Base-by-base conservation (phyloP, 352 stramenopile species). In the Globisporangium canariense region DNA sequence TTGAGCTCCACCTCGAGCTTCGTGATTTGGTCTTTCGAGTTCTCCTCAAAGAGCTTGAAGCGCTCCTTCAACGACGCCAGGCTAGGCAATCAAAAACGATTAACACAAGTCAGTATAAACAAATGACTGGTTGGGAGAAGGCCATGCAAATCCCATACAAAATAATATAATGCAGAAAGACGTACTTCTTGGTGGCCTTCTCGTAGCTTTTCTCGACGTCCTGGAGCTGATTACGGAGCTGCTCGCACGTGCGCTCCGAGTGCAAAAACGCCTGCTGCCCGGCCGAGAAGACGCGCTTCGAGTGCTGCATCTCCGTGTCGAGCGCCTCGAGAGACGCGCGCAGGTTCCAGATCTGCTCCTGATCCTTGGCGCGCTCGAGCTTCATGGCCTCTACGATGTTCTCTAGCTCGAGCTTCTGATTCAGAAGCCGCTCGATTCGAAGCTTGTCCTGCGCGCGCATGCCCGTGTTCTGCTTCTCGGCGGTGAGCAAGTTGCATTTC, bases 1-100 rank as follows among this genome's bases (percentile, higher is more conserved):
- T 89, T 90, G 46, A 94, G 70, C 69, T 94, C 83, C n/a, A 93
- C 79, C 45, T 92, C 83, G 0, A 94, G 69, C 52, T 90, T 91
- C 0, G 77, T 88, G n/a, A 91, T 77, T 52, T 92, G 83, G 13
- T 91, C 83, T 58, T 90, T 93, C 4, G 83, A 78, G 46, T 63
- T 87, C 22, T 88, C 71, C 25, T 94, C 86, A 58, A 90, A 90
- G 57, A 91, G 68, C 52, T 91, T 93, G 66, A 88, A 91, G 13
- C 82, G 79, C 49, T 93, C 81, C 20, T 77, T 81, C 32, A 92
- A 66, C 1, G 80, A 87, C 14, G 73, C 45, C 51, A 93, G 62
- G 62, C 85, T 94, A 58, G 60, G 14, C n/a, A 47, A 11, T 8
- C 11, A 36, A 52, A 38, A 25, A 49, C 38, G 13, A 56, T 18